These are phyloP conservation scores for Prunus kanzakura DNA, from an alignment of 306 rosid species.

Conservation along the genomic window DNA sequence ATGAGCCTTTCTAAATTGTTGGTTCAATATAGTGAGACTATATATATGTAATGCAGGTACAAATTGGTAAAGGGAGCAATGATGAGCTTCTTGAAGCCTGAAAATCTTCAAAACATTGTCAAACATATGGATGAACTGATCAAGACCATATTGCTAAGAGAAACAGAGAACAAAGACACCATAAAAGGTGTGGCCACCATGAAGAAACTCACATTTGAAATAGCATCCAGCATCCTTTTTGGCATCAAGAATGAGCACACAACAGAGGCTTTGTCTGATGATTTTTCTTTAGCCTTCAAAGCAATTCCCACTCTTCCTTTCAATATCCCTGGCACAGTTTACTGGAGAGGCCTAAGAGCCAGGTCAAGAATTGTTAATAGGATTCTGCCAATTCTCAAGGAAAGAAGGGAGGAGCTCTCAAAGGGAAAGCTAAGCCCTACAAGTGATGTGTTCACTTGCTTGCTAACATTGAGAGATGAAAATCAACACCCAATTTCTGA, in stretches of 20 bases:
- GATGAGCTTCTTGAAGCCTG: slow-evolving; percentile 50
- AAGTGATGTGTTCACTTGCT: slow-evolving; percentile 36
- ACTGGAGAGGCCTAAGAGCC: slow-evolving; percentile 45
- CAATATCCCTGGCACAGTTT: slow-evolving; percentile 40
- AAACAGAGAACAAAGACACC: slow-evolving; percentile 32
- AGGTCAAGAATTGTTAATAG: slow-evolving; percentile 38
- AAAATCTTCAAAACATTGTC: slow-evolving; percentile 42
- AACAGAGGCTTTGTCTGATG: slow-evolving; percentile 31
- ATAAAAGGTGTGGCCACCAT: slow-evolving; percentile 35
- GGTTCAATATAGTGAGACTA: background rate
- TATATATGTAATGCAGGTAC: slow-evolving; percentile 13
- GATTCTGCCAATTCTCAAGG: slow-evolving; percentile 35
- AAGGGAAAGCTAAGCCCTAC: slow-evolving; percentile 35
- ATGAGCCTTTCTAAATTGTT: background rate
- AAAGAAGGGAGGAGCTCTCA: slow-evolving; percentile 33
- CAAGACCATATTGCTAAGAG: slow-evolving; percentile 13
- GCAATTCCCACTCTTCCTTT: slow-evolving; percentile 42
- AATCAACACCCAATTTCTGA: slow-evolving; percentile 34
- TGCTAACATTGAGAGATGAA: slow-evolving; percentile 52
- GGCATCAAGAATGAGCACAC: slow-evolving; percentile 43
- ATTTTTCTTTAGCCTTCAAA: slow-evolving; percentile 30
- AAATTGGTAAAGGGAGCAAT: slow-evolving; percentile 38
- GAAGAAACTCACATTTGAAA: slow-evolving; percentile 38
- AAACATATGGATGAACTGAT: slow-evolving; percentile 40
- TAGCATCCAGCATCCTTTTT: slow-evolving; percentile 39